These are phyloP conservation scores for Fraxinus quadrangulata DNA, from an alignment of 257 asterid genomes.

Conservation along the genomic window DNA sequence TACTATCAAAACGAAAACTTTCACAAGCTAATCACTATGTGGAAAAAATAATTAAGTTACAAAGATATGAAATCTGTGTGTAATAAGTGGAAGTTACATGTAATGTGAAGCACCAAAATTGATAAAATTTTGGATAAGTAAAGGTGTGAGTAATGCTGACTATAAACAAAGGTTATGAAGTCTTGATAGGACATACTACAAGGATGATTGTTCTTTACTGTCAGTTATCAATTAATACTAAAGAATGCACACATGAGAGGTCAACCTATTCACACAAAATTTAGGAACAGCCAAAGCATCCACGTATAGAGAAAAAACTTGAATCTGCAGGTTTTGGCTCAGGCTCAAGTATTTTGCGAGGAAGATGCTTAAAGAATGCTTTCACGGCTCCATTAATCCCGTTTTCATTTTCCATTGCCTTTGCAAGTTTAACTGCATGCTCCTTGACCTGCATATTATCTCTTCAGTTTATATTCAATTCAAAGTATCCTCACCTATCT, in stretches of 20 bases:
- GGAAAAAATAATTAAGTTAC: background rate
- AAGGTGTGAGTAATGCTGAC: background rate
- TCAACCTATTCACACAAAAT: background rate
- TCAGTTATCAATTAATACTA: background rate
- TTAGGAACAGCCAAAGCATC: constrained; percentile 89
- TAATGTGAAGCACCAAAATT: background rate
- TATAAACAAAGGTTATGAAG: background rate
- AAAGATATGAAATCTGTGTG: background rate
- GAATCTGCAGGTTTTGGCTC: constrained; percentile 52
- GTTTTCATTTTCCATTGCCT: constrained; percentile 93
- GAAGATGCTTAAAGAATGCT: constrained; percentile 87
- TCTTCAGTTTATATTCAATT: constrained; percentile 16
- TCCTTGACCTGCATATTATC: constrained; percentile 72
- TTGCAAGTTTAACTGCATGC: constrained; percentile 78
- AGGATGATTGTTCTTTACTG: background rate
- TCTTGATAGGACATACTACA: background rate
- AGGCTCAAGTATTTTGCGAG: constrained; percentile 50
- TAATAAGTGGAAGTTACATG: background rate
- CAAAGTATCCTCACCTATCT: background rate
- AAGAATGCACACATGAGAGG: background rate
- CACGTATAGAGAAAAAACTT: constrained; percentile 53
- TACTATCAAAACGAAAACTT: background rate
- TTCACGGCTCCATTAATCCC: constrained; percentile 93
- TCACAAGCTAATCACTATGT: background rate
- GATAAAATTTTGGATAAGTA: background rate